Conservation (phyloP, 495 filamentous ascomycete genomes). For the Pseudevernia furfuracea region DNA sequence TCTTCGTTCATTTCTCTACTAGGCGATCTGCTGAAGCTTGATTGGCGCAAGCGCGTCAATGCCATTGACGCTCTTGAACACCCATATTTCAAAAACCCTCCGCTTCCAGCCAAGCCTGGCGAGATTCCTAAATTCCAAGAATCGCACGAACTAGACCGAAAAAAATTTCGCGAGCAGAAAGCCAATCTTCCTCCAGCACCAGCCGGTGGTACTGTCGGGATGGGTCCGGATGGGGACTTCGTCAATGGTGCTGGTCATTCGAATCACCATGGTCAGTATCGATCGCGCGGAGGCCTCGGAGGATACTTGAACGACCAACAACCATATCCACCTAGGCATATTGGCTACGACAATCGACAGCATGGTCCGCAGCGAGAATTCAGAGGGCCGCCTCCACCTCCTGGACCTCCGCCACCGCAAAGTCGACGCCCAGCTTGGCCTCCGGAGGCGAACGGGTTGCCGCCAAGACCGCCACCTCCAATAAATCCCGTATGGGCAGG, state of each 20-base stretch:
- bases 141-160: conserved; percentile 88
- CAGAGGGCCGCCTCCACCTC: conserved; percentile 72
- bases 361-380: conserved; percentile 50
- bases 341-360: conserved; percentile 20
- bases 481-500: conserved; percentile 20
- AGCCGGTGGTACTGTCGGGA: conserved; percentile 77
- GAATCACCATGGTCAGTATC: conserved; percentile 17
- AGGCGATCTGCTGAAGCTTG: conserved; percentile 73
- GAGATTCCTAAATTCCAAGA: conserved; percentile 87
- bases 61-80: conserved; percentile 91
- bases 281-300: conserved; percentile 15
- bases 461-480: conserved; percentile 28
- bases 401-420: conserved; percentile 20
- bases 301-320: conserved; percentile 21
- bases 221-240: conserved; percentile 59
- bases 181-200: conserved; percentile 76
- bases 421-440: conserved; percentile 26
- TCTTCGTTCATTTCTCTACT: conserved; percentile 69
- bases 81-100: conserved; percentile 74
- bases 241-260: conserved; percentile 24
- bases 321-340: conserved; percentile 18
- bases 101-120: conserved; percentile 69
- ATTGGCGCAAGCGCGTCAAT: conserved; percentile 83
- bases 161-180: conserved; percentile 75
- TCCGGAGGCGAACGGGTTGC: conserved; percentile 22